These are phyloP conservation scores for Terfezia claveryi DNA, from an alignment of 495 filamentous ascomycete species.

Conservation along the genomic window DNA sequence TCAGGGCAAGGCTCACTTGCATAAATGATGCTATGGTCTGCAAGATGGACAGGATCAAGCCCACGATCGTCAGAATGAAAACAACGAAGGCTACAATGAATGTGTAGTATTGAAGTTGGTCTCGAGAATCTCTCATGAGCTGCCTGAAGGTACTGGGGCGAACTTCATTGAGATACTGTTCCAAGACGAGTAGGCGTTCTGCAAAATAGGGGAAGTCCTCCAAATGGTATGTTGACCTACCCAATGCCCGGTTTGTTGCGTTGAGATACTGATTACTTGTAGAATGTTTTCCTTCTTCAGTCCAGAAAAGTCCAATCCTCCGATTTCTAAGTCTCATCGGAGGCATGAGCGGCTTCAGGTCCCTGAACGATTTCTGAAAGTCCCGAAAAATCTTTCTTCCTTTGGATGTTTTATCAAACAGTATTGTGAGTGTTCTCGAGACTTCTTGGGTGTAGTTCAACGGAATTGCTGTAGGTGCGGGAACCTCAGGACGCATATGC, in stretches of 20 bases:
- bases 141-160: not conserved
- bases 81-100: not conserved
- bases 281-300: not conserved
- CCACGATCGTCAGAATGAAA: not conserved
- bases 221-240: not conserved
- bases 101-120: not conserved
- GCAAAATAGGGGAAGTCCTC: not conserved
- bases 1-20: not conserved
- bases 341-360: not conserved
- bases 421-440: not conserved
- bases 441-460: not conserved
- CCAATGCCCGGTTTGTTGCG: not conserved
- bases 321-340: not conserved
- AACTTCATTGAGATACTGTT: not conserved
- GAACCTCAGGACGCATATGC: too few relatives aligned
- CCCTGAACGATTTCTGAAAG: not conserved
- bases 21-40: not conserved
- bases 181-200: not conserved
- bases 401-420: not conserved
- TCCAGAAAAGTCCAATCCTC: not conserved
- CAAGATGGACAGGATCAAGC: not conserved
- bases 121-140: not conserved
- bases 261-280: not conserved
- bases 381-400: not conserved
- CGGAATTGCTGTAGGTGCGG: not conserved